A percentile compares a stretch with the other conserved stretches of the same genome.
These are phyloP conservation scores for Drechmeria coniospora DNA, from an alignment of 2,329 filamentous ascomycete genomes.

Conservation along the genomic window DNA sequence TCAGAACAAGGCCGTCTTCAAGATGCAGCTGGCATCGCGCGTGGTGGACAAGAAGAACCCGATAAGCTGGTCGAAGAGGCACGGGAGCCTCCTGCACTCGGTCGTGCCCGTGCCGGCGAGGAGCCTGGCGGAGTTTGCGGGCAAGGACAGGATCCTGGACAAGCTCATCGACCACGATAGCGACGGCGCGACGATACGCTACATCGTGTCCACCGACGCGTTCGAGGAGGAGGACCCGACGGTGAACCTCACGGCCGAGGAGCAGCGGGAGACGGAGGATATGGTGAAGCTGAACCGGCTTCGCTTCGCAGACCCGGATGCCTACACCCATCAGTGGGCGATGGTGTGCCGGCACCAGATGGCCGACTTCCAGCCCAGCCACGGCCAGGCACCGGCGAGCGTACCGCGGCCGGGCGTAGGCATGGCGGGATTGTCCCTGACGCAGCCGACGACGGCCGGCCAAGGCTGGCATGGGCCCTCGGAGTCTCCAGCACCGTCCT, in stretches of 20 bases:
- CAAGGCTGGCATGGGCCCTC: too few species aligned
- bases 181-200: slow-evolving; percentile 26
- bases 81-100: slow-evolving; percentile 40
- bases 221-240: slow-evolving; percentile 55
- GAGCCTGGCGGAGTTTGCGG: slow-evolving; percentile 35
- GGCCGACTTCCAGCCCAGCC: too few species aligned
- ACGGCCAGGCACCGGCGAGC: too few species aligned
- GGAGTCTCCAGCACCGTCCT: too few species aligned
- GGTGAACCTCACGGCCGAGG: slow-evolving; percentile 39
- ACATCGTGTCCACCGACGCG: slow-evolving; percentile 53
- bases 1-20: slow-evolving; percentile 64
- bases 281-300: slow-evolving; percentile 18
- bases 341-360: too few species aligned
- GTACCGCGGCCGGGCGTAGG: too few species aligned
- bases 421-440: too few species aligned
- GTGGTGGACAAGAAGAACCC: slow-evolving; percentile 77
- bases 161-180: slow-evolving; percentile 23
- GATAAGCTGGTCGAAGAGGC: slow-evolving; percentile 45
- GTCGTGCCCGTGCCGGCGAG: slow-evolving; percentile 36
- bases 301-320: slow-evolving; percentile 16
- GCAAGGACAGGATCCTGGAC: slow-evolving; percentile 49
- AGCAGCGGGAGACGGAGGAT: slow-evolving; percentile 37
- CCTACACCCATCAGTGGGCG: too few species aligned
- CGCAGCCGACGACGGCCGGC: too few species aligned
- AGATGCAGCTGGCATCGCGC: slow-evolving; percentile 61